Conservation (phyloP, 148 eudicot species). For the Vaccinium macrocarpon region DNA sequence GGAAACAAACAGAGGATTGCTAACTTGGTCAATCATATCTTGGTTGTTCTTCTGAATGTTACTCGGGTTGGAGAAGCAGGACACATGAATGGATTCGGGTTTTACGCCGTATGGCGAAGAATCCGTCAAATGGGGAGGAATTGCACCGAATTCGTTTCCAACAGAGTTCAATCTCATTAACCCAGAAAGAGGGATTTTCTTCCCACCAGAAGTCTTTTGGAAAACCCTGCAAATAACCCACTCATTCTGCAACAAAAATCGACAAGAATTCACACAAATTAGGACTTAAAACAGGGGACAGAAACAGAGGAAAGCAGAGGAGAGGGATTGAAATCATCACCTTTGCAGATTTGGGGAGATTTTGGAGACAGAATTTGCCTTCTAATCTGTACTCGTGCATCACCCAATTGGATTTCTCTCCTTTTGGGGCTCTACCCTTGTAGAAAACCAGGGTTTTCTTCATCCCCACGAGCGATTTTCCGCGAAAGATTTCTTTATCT, state of each 20-base stretch:
- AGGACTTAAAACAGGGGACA: constrained; percentile 4
- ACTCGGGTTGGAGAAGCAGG: constrained; percentile 89
- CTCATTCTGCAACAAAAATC: constrained; percentile 35
- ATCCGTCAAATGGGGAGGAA: constrained; percentile 59
- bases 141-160: constrained; percentile 24
- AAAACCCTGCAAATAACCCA: constrained; percentile 55
- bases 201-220: constrained; percentile 40
- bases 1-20: constrained; percentile 17
- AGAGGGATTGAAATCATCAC: constrained; percentile 24
- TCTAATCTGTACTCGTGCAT: constrained; percentile 90
- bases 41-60: constrained; percentile 32
- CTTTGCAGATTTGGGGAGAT: constrained; percentile 42
- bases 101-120: constrained; percentile 32
- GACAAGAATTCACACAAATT: not conserved
- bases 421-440: constrained; percentile 81
- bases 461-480: constrained; percentile 68
- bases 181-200: constrained; percentile 36
- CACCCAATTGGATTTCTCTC: constrained; percentile 84
- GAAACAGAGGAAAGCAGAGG: constrained; percentile 12
- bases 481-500: constrained; percentile 68
- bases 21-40: constrained; percentile 13
- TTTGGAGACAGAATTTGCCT: constrained; percentile 42
- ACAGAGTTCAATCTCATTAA: constrained; percentile 27
- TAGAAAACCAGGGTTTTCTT: constrained; percentile 91
- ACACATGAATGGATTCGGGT: constrained; percentile 42